Conservation (phyloP, 2,329 filamentous ascomycete genomes). For the Tolypocladium capitatum region DNA sequence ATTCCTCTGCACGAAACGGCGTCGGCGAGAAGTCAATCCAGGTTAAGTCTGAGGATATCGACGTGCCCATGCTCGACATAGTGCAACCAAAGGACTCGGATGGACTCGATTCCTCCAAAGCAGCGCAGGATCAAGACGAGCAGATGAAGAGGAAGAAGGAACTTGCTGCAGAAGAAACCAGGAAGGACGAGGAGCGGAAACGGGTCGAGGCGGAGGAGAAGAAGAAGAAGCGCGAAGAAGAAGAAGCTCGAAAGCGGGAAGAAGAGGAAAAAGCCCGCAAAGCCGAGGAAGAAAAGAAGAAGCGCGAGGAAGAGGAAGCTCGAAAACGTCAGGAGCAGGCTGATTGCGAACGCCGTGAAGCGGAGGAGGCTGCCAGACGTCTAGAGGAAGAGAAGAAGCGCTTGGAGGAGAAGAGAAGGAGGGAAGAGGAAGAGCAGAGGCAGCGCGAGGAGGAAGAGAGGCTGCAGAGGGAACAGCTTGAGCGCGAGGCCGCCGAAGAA, state of each 20-base stretch:
- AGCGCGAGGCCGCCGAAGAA: constrained; percentile 34
- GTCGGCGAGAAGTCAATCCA: constrained; percentile 36
- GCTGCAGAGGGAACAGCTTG: constrained; percentile 28
- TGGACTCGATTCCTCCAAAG: constrained; percentile 18
- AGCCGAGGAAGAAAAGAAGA: constrained; percentile 20
- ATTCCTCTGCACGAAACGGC: constrained; percentile 26
- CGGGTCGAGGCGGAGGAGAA: constrained; percentile 22
- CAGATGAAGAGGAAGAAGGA: constrained; percentile 16
- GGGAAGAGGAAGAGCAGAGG: constrained; percentile 20
- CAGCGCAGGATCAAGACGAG: constrained; percentile 22
- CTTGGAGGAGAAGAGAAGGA: constrained; percentile 19
- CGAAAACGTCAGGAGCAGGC: constrained; percentile 20
- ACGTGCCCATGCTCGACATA: constrained; percentile 42
- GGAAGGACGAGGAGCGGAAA: constrained; percentile 15
- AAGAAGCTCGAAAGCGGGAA: constrained; percentile 17
- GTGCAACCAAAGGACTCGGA: constrained; percentile 16
- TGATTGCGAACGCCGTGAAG: constrained; percentile 21
- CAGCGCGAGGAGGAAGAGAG: constrained; percentile 25
- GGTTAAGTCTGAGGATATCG: constrained; percentile 43
- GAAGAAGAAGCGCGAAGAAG: constrained; percentile 21
- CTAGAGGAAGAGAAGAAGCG: constrained; percentile 22
- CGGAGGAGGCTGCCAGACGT: constrained; percentile 9
- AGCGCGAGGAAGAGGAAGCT: constrained; percentile 21
- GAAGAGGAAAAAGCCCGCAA: constrained; percentile 19
- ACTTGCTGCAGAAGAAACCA: constrained; percentile 19